Base-by-base conservation (phyloP, 495 filamentous ascomycete genomes). In the Baudoinia panamericana region DNA sequence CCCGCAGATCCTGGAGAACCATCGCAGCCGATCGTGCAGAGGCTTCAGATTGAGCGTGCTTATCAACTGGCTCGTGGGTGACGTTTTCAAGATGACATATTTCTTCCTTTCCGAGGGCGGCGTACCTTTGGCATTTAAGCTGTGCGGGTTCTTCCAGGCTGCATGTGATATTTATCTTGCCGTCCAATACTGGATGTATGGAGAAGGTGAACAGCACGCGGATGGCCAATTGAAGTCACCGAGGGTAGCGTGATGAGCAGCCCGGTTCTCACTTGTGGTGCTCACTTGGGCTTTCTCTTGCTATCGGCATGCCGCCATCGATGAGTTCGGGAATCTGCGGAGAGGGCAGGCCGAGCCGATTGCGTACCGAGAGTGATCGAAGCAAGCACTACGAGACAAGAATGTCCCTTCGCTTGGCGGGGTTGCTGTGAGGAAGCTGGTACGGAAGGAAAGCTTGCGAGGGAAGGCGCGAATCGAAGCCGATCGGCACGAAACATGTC, bases 81-180 rank as follows among this genome's bases (percentile, higher is more conserved):
- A 97, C 63, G 64, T 73, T 24, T 92, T 94, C 80, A 97, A 97
- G 68, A 82, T 93, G 75, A 78, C 78, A 31, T 97, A 82, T 66
- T 95, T 96, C 63, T 63, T 63, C 46, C 33, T 56, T 13, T 78
- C 81, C 10, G 65, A 66, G 20, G 66, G 68, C 10, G 72, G 78
- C 36, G 84, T 97, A 31, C 84, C 87, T 0, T 73, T 73, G 70
- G 75, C 84, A 1, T 97, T 97, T 66, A 92, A 92, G 61, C 46
- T 87, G 33, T 95, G 90, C 53, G 90, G 82, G 43, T 71, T 92
- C 25, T 90, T 96, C 61, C 90, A 97, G 65, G 84, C 83, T 48
- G 57, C 67, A 5, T 92, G 92, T 57, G 90, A 97, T 63, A 54
- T 67, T 20, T 81, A 82, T 42, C 65, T 96, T 42, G 90, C 86